Conservation (phyloP, 495 filamentous ascomycete genomes). For the Penicillium paradoxum region DNA sequence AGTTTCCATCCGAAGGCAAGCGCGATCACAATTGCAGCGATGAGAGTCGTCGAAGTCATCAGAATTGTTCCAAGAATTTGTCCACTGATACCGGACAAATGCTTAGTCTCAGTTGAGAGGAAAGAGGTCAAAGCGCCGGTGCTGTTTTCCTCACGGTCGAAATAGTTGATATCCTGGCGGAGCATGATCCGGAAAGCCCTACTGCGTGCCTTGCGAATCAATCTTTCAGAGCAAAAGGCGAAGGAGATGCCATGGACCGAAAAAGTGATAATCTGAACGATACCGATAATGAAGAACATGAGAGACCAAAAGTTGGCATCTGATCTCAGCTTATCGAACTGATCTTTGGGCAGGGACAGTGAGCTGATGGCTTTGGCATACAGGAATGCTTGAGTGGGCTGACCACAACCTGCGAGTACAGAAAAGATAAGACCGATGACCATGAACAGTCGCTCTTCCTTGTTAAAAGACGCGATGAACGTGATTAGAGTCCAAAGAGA, state of each 20-base stretch:
- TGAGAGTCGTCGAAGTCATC: constrained; percentile 66
- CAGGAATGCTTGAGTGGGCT: constrained; percentile 84
- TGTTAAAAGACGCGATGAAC: constrained; percentile 80
- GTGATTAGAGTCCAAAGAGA: constrained; percentile 79
- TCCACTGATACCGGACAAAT: constrained; percentile 77
- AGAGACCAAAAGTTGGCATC: constrained; percentile 82
- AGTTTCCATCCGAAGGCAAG: constrained; percentile 84
- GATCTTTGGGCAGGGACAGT: constrained; percentile 46
- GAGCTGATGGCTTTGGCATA: constrained; percentile 82
- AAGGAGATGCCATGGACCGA: constrained; percentile 67
- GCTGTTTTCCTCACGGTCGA: constrained; percentile 78
- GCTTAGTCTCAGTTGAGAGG: constrained; percentile 78
- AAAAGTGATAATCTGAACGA: constrained; percentile 69
- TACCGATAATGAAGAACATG: constrained; percentile 94
- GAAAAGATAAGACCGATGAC: constrained; percentile 69
- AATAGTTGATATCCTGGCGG: constrained; percentile 89
- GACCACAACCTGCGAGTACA: constrained; percentile 74
- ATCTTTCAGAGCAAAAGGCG: constrained; percentile 75
- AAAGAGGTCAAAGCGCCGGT: constrained; percentile 81
- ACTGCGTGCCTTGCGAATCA: constrained; percentile 77
- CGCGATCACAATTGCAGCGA: constrained; percentile 61
- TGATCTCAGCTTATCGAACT: constrained; percentile 51
- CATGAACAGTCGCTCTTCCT: constrained; percentile 67
- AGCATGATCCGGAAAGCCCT: constrained; percentile 79
- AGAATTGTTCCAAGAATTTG: constrained; percentile 77